A percentile compares a stretch with the other conserved stretches of the same genome.
phyloP scores from a whole-genome alignment of 2,329 filamentous ascomycete genomes.

The Fusarium subglutinans region DNA sequence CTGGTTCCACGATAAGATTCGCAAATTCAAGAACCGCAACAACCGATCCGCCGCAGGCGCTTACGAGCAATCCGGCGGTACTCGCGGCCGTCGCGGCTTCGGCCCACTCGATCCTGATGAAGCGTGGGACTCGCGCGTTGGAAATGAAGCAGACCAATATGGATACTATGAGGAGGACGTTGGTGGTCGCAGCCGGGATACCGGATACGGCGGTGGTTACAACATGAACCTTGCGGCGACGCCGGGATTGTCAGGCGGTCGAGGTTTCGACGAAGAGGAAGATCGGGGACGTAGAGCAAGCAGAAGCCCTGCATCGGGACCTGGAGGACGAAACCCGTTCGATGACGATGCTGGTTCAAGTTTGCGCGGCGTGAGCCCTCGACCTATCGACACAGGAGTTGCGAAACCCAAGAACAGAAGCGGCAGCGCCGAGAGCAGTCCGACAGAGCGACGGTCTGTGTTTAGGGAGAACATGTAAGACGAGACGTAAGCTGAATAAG shows the following conservation, averaged over 20 bases:
- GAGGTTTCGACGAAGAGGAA: constrained; percentile 42
- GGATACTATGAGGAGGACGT: constrained; percentile 75
- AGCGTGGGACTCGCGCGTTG: constrained; percentile 85
- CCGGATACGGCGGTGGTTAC: constrained; percentile 53
- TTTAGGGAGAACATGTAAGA: constrained; percentile 74
- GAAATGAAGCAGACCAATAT: constrained; percentile 74
- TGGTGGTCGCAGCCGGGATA: constrained; percentile 47
- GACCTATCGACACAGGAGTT: constrained; percentile 69
- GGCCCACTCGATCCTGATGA: constrained; percentile 82
- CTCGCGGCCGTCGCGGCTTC: constrained; percentile 64
- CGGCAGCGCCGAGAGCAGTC: constrained; percentile 61
- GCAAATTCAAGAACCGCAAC: constrained; percentile 71
- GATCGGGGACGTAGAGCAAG: constrained; percentile 56
- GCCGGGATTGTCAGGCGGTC: constrained; percentile 41
- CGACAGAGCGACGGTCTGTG: constrained; percentile 74
- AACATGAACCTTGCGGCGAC: constrained; percentile 59
- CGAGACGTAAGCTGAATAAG: neutral
- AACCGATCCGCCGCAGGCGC: constrained; percentile 74
- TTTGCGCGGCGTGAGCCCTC: constrained; percentile 77
- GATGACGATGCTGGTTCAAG: constrained; percentile 73
- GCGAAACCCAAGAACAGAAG: constrained; percentile 40
- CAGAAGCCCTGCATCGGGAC: constrained; percentile 51
- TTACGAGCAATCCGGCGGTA: constrained; percentile 70
- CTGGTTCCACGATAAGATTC: constrained; percentile 76
- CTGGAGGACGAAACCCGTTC: constrained; percentile 69